A percentile compares a stretch with the other conserved stretches of the same genome.
phyloP scores from a whole-genome alignment of 768 basidiomycete species.

The Boletus bicolor region DNA sequence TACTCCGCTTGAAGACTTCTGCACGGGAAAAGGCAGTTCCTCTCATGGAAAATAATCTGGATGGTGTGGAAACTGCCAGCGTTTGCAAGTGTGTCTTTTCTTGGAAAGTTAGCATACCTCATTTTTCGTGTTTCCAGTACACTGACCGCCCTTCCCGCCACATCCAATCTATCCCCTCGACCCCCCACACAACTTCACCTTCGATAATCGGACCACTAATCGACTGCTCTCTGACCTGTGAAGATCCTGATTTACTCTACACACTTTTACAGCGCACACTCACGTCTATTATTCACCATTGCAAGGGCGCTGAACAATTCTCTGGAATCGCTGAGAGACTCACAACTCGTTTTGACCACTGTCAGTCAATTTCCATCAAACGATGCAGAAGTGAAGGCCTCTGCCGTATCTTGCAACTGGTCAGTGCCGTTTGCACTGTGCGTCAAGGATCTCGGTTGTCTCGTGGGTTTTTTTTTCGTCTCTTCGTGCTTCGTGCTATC shows the following conservation, averaged over 20 bases:
- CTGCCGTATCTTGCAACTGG: conserved; percentile 52
- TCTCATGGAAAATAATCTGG: conserved; percentile 50
- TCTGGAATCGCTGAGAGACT: no score
- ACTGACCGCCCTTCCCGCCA: background rate
- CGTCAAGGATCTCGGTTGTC: conserved; percentile 69
- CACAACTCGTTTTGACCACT: no score
- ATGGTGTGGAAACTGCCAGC: conserved; percentile 55
- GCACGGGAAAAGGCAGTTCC: conserved; percentile 54
- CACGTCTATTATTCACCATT: conserved; percentile 82
- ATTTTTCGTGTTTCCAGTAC: conserved; percentile 3
- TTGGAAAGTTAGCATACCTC: conserved; percentile 57
- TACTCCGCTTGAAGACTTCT: conserved; percentile 67
- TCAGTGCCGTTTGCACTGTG: conserved; percentile 56
- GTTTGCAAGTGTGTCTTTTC: conserved; percentile 77
- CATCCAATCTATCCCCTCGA: conserved; percentile 72
- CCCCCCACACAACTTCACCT: conserved; percentile 71
- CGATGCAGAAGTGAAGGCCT: conserved; percentile 35
- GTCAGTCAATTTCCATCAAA: conserved; percentile 29
- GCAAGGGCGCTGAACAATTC: conserved; percentile 66
- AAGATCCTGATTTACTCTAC: conserved; percentile 41
- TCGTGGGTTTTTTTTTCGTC: conserved; percentile 39
- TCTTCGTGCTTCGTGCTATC: background rate
- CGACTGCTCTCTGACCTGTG: conserved; percentile 46
- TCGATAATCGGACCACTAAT: conserved; percentile 61
- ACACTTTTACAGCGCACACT: conserved; percentile 67